These are phyloP conservation scores for Leptodermis oblonga DNA, from an alignment of 257 asterid species.

Conservation along the genomic window DNA sequence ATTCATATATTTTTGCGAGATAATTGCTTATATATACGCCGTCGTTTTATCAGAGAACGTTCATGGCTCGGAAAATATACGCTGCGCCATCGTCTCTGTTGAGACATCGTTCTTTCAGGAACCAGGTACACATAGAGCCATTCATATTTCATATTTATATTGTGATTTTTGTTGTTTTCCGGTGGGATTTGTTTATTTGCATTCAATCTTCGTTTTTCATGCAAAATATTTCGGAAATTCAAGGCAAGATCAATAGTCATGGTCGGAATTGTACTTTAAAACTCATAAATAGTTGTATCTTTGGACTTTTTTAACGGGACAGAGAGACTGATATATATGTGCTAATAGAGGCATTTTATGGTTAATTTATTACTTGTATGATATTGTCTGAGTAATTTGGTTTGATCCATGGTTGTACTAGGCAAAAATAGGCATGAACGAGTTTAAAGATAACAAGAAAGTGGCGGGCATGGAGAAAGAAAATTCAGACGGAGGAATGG, in stretches of 20 bases:
- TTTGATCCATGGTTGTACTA: neutral
- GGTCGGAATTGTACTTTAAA: no score
- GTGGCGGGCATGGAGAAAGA: neutral
- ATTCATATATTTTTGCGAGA: neutral
- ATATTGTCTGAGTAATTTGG: neutral
- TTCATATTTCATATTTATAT: no score
- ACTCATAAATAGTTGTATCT: no score
- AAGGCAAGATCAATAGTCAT: no score
- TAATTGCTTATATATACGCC: constrained; percentile 4
- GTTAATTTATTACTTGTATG: no score
- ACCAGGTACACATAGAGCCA: neutral
- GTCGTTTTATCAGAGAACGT: neutral
- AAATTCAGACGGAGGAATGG: neutral
- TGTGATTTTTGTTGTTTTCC: neutral
- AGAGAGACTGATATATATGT: no score
- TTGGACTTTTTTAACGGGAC: no score
- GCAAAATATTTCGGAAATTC: neutral
- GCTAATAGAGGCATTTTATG: no score
- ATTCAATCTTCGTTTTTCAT: neutral
- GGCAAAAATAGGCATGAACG: neutral
- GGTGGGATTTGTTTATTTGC: neutral
- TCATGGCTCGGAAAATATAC: constrained; percentile 5
- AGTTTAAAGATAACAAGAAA: neutral
- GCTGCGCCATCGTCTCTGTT: neutral
- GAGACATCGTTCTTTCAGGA: constrained; percentile 3